Conservation (phyloP, 2,329 filamentous ascomycete genomes). For the Talaromyces piceae region DNA sequence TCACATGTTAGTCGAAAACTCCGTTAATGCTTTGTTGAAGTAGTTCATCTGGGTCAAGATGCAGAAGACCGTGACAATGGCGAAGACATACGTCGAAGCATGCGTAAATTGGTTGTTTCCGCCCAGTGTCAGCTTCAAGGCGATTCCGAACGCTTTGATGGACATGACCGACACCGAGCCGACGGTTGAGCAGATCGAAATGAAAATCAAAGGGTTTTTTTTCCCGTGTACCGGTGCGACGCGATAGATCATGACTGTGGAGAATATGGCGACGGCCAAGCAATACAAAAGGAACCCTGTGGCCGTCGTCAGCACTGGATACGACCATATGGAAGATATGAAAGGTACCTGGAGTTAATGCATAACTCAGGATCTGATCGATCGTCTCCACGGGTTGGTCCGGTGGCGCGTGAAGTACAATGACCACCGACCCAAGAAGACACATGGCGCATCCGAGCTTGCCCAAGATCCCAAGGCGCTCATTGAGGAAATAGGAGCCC, state of each 20-base stretch:
- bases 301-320: constrained; percentile 5
- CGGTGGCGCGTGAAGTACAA: constrained; percentile 91
- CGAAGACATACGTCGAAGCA: constrained; percentile 94
- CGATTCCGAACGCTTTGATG: constrained; percentile 96
- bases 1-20: constrained; percentile 96
- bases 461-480: constrained; percentile 81
- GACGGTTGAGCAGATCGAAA: constrained; percentile 96
- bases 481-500: constrained; percentile 87
- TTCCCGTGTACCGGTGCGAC: constrained; percentile 84
- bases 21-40: constrained; percentile 96
- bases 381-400: constrained; percentile 88
- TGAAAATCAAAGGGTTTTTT: constrained; percentile 91
- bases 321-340: background rate
- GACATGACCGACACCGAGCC: constrained; percentile 98
- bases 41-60: constrained; percentile 99
- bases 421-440: constrained; percentile 91
- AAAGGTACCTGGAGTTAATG: constrained; percentile 74
- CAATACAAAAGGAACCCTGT: constrained; percentile 87
- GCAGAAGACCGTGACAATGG: constrained; percentile 86
- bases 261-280: constrained; percentile 70
- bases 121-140: constrained; percentile 84
- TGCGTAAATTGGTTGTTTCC: constrained; percentile 94
- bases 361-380: constrained; percentile 84
- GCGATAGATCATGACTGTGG: constrained; percentile 91
- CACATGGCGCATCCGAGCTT: constrained; percentile 95